Evolutionary conservation across 2,329 filamentous ascomycete genomes (phyloP), one percentile per base, ranked within the genome.

Genomic region (Colletotrichum theobromicola): DNA sequence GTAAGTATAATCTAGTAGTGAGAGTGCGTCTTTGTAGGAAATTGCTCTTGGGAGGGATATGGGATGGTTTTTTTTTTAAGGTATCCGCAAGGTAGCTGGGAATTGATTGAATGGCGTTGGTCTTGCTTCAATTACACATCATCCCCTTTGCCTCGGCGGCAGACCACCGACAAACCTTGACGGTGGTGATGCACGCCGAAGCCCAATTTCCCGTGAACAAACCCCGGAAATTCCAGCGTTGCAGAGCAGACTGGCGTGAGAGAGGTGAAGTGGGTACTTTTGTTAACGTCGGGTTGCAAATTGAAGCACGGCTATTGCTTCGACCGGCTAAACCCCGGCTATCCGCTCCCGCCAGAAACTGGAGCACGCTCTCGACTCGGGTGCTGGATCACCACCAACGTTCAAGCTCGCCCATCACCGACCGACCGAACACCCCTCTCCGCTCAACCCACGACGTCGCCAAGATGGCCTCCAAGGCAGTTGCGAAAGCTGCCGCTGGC

Each of bases 391-490:
- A 76, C 66, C 63, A 53, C 65, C 73, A 72, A 55, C 73, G 30
- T 62, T 24, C 73, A 73, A 64, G 64, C 63, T 68, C 35, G 67
- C 32, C 62, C 58, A 64, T 63, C 67, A 68, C 46, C 69, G 24
- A 74, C 64, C 70, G 61, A 74, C 53, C 50, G 37, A 55, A 68
- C 24, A n/a, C 32, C 57, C 74, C 68, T 75, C 76, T 34, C 72
- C 53, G 57, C 60, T 71, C 77, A 67, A 70, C 64, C 75, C 58
- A 62, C 62, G 63, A 72, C 68, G 62, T 75, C 80, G 83, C 80
- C 84, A 87, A 79, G 76, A 93, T 93, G 91, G 90, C 90, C 79
- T 89, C 90, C 78, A 91, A 92, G 85, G 89, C 86, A 81, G 88
- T 85, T 80, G 87, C 87, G 70, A 91, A 91, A 82, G 87, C 87